Base-by-base conservation (phyloP, 2,329 filamentous ascomycete genomes). In the Passalora sequoiae region DNA sequence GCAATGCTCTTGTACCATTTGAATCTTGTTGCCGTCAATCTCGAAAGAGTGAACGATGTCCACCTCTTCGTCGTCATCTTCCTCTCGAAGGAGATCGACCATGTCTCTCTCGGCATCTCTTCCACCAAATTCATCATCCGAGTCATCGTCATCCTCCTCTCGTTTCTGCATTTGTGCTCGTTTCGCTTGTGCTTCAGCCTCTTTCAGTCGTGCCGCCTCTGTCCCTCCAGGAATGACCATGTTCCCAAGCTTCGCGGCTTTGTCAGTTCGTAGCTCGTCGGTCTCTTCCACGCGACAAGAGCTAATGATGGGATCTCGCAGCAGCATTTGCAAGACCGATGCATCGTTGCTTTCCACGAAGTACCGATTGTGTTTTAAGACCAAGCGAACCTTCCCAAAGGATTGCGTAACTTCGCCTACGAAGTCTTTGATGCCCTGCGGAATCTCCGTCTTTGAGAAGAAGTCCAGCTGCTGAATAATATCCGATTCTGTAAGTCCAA, bases 221-320 rank as follows among this genome's bases (percentile, higher is more conserved):
- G 89, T 92, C 0, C 92, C 97, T 43, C 92, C 92, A 0, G 91
- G 88, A 61, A 98, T 98, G 30, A 94, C 88, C 43, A 97, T 73
- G 1, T 82, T 86, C 5, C 81, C 85, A 73, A 94, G 86, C 60
- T 89, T 92, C 1, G 91, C 87, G 4, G 91, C 89, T 35, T 81
- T 82, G 38, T 85, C 84, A 28, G 84, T 86, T 7, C 84, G 88
- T 40, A 95, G 82, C 21, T 77, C 78, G 41, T 85, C 85, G 12
- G 71, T 73, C 10, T 79, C 80, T 50, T 94, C 84, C 3, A 94
- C 78, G 44, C 89, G 80, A 40, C 87, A 81, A 13, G 81, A 78
- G 0, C 86, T 84, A 46, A 98, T 94, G 40, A 86, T 78, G 10
- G 81, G 76, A 63, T 97, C 91, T 59, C 85, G 82, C 25, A 97